These are phyloP conservation scores for Acer saccharum DNA, from an alignment of 345 rosid genomes.

Conservation along the genomic window DNA sequence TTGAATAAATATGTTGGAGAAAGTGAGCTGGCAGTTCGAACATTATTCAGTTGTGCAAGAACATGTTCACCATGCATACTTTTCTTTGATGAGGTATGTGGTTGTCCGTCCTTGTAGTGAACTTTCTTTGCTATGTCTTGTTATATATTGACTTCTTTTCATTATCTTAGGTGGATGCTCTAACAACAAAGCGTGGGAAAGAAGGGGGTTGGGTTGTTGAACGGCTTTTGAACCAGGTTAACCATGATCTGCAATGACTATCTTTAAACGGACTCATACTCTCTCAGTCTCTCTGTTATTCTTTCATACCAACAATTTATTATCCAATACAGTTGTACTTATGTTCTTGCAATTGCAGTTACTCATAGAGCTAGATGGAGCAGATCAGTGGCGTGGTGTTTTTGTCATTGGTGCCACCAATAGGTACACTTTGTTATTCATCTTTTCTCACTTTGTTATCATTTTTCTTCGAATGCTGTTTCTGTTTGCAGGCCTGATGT, in stretches of 20 bases:
- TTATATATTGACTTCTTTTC: conserved; percentile 6
- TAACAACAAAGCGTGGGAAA: conserved; percentile 85
- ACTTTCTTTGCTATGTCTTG: neutral
- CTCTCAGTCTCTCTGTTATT: no score
- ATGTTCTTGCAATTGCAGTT: no score
- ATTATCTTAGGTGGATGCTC: conserved; percentile 80
- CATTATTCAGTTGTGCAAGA: conserved; percentile 80
- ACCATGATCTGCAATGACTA: conserved; percentile 7
- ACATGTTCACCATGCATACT: conserved; percentile 85
- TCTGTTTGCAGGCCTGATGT: no score
- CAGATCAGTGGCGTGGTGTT: no score
- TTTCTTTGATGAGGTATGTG: conserved; percentile 90
- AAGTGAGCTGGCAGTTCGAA: conserved; percentile 88
- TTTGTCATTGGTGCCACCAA: no score
- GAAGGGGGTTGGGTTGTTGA: conserved; percentile 94
- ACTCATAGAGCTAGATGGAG: no score
- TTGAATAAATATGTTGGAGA: conserved; percentile 94
- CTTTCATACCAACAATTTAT: neutral
- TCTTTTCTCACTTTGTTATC: no score
- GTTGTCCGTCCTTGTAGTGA: conserved; percentile 9
- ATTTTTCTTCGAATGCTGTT: no score
- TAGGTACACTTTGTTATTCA: no score
- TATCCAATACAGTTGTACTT: no score
- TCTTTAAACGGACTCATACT: neutral
- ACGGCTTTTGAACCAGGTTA: conserved; percentile 70